These are phyloP conservation scores for Quercus agrifolia DNA, from an alignment of 306 rosid species.

Conservation along the genomic window DNA sequence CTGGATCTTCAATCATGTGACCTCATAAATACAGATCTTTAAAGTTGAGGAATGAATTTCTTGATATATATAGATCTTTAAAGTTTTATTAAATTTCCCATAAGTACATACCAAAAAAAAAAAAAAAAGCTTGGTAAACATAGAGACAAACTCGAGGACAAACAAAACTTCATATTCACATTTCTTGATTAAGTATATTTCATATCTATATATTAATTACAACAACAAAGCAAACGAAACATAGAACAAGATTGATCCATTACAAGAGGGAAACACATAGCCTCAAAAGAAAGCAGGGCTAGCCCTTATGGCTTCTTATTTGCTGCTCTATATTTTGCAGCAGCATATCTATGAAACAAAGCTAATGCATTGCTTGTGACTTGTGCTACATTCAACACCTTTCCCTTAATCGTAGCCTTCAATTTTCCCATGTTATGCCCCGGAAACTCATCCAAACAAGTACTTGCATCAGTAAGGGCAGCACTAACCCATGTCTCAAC, in stretches of 20 bases:
- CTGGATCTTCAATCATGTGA: neutral
- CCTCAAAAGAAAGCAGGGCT: conserved; percentile 6
- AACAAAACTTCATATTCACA: neutral
- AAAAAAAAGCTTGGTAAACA: neutral
- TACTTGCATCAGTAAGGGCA: conserved; percentile 53
- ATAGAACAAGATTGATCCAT: conserved; percentile 2
- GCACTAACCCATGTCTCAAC: conserved; percentile 67
- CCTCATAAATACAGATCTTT: neutral
- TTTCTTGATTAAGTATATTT: neutral
- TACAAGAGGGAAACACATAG: conserved; percentile 31
- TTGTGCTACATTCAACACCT: conserved; percentile 54
- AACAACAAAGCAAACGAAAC: neutral
- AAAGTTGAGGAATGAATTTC: neutral
- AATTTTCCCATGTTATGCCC: conserved; percentile 48
- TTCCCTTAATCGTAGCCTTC: conserved; percentile 47
- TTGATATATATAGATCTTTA: neutral
- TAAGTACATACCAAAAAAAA: neutral
- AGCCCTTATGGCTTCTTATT: conserved; percentile 18
- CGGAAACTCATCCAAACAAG: conserved; percentile 38
- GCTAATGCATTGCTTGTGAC: conserved; percentile 53
- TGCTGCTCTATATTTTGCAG: conserved; percentile 27
- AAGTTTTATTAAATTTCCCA: neutral
- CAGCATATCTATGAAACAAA: conserved; percentile 59
- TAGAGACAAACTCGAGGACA: neutral
- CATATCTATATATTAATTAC: no score